Evolutionary conservation across 2,329 filamentous ascomycete genomes (phyloP).

Genomic region (Seiridium unicorne): DNA sequence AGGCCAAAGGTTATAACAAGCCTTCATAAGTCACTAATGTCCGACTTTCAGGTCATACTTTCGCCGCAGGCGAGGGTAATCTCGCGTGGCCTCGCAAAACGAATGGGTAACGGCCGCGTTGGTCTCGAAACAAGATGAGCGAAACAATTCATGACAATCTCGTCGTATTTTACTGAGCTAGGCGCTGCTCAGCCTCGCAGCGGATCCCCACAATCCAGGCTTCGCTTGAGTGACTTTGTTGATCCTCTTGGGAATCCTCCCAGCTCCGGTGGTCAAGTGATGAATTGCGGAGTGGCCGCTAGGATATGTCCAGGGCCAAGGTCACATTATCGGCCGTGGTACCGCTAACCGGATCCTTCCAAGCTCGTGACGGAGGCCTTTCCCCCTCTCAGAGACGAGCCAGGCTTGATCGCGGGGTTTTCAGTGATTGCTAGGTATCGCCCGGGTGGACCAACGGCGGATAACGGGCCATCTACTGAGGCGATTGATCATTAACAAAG

Average conservation of each 20-base stretch:
- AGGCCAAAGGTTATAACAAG: background rate
- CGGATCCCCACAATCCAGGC: background rate
- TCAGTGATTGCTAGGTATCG: no score
- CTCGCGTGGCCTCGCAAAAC: background rate
- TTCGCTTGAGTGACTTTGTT: background rate
- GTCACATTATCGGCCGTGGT: background rate
- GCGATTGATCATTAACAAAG: no score
- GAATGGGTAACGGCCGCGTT: background rate
- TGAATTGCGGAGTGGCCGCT: constrained; percentile 6
- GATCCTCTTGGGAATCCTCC: background rate
- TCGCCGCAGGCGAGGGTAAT: background rate
- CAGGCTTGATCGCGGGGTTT: constrained; percentile 5
- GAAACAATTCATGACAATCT: background rate
- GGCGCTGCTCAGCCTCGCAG: constrained; percentile 5
- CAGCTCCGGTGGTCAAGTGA: constrained; percentile 1
- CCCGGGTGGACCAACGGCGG: no score
- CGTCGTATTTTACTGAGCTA: constrained; percentile 2
- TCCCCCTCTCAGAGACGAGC: constrained; percentile 1
- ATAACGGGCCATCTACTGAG: no score
- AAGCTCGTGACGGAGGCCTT: constrained; percentile 1
- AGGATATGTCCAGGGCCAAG: constrained; percentile 3
- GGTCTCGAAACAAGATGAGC: constrained; percentile 3
- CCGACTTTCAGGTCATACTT: background rate
- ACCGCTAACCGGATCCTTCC: constrained; percentile 2
- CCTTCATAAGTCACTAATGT: background rate